Percentiles rank a stretch among this genome's conserved stretches.
These are phyloP conservation scores for Orbilia ellipsospora DNA, from an alignment of 2,329 filamentous ascomycete genomes.

Conservation along the genomic window DNA sequence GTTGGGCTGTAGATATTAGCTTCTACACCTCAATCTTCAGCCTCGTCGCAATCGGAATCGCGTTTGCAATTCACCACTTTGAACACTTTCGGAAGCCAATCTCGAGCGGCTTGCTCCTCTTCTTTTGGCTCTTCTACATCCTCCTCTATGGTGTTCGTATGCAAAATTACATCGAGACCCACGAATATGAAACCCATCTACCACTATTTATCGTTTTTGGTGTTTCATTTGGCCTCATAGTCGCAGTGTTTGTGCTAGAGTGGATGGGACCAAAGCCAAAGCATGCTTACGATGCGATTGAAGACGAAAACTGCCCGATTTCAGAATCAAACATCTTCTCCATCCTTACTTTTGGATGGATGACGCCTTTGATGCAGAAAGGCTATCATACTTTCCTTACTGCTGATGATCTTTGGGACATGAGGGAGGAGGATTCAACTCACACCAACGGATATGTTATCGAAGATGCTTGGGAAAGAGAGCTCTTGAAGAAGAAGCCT, in stretches of 20 bases:
- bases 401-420: conserved; percentile 94
- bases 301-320: conserved; percentile 72
- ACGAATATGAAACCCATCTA: conserved; percentile 73
- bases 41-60: conserved; percentile 76
- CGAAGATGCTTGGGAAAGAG: conserved; percentile 78
- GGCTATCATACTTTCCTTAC: conserved; percentile 93
- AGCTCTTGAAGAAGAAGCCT: conserved; percentile 78
- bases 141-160: conserved; percentile 84
- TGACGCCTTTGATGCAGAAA: conserved; percentile 97
- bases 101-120: conserved; percentile 85
- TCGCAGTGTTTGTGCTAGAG: conserved; percentile 79
- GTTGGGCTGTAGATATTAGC: conserved; percentile 84
- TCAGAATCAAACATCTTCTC: conserved; percentile 97
- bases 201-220: conserved; percentile 83
- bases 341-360: conserved; percentile 93
- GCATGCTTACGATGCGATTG: conserved; percentile 71
- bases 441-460: conserved; percentile 77
- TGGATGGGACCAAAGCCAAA: conserved; percentile 83
- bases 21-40: conserved; percentile 83
- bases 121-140: conserved; percentile 90
- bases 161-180: conserved; percentile 82
- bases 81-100: conserved; percentile 86
- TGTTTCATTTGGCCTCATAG: conserved; percentile 75
- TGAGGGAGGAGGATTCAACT: conserved; percentile 83
- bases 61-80: conserved; percentile 84